Conservation (phyloP, 345 rosid genomes). For the Heritiera littoralis region DNA sequence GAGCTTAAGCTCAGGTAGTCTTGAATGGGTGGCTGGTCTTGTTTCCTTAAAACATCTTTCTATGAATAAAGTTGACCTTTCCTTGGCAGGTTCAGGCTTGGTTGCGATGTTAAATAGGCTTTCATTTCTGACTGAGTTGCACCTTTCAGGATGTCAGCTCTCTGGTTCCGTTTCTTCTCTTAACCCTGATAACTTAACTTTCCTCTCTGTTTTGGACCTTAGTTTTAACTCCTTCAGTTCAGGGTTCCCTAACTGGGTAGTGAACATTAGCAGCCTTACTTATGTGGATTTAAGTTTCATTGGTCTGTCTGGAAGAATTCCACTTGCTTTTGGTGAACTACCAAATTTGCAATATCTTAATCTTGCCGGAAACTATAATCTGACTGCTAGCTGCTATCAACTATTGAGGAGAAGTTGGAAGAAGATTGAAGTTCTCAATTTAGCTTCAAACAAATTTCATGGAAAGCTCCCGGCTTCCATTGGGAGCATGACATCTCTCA, state of each 20-base stretch:
- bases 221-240: constrained; percentile 33
- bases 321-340: constrained; percentile 38
- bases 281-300: constrained; percentile 19
- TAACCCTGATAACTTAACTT: constrained; percentile 34
- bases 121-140: constrained; percentile 32
- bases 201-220: constrained; percentile 36
- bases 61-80: constrained; percentile 28
- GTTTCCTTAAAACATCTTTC: constrained; percentile 36
- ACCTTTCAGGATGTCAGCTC: constrained; percentile 31
- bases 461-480: constrained; percentile 44
- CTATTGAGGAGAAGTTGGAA: constrained; percentile 42
- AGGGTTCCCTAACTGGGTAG: constrained; percentile 40
- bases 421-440: constrained; percentile 35
- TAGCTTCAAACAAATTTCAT: constrained; percentile 34
- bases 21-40: constrained; percentile 44
- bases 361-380: constrained; percentile 36
- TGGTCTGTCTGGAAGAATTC: constrained; percentile 41
- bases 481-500: constrained; percentile 45
- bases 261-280: constrained; percentile 36
- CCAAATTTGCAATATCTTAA: constrained; percentile 34
- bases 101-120: constrained; percentile 22
- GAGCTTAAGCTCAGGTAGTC: constrained; percentile 23
- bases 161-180: constrained; percentile 29
- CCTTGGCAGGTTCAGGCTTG: constrained; percentile 25
- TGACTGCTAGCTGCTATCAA: constrained; percentile 42